phyloP scores from a whole-genome alignment of 1,284 basidiomycete genomes.

The Ustilago esculenta region DNA sequence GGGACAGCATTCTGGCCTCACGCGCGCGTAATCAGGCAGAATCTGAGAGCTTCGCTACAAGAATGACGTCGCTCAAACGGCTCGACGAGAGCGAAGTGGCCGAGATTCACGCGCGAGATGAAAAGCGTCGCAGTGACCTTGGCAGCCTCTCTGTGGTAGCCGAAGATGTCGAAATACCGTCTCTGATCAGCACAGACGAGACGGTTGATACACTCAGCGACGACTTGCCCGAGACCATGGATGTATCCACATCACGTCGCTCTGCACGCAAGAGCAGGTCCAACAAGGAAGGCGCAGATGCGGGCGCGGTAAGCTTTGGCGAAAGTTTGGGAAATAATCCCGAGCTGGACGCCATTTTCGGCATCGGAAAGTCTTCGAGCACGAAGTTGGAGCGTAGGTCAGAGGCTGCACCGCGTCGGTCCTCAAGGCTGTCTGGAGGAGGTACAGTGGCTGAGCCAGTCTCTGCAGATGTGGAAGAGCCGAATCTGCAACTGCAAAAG shows the following conservation, averaged over 20 bases:
- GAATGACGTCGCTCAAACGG: conserved; percentile 19
- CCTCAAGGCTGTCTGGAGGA: conserved; percentile 25
- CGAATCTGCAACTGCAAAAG: not conserved
- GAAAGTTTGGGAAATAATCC: conserved; percentile 39
- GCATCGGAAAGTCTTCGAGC: conserved; percentile 3
- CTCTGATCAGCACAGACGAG: conserved; percentile 9
- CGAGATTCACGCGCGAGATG: conserved; percentile 31
- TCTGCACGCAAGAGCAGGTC: conserved; percentile 3
- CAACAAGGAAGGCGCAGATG: conserved; percentile 7
- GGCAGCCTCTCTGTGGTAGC: conserved; percentile 26
- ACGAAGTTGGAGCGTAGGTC: not conserved
- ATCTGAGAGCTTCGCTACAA: not conserved
- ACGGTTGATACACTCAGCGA: conserved; percentile 13
- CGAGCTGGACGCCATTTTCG: conserved; percentile 44
- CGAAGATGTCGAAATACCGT: conserved; percentile 21
- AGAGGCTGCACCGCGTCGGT: conserved; percentile 17
- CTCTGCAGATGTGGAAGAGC: not conserved
- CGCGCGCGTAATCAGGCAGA: not conserved
- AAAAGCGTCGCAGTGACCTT: conserved; percentile 20
- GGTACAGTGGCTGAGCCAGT: not conserved
- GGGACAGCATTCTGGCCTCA: conserved; percentile 7
- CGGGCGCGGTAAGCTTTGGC: conserved; percentile 17
- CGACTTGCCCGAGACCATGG: not conserved
- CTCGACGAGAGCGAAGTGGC: conserved; percentile 30
- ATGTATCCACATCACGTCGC: conserved; percentile 6